phyloP scores from a whole-genome alignment of 768 basidiomycete genomes.

The Rhodotorula graminis region DNA sequence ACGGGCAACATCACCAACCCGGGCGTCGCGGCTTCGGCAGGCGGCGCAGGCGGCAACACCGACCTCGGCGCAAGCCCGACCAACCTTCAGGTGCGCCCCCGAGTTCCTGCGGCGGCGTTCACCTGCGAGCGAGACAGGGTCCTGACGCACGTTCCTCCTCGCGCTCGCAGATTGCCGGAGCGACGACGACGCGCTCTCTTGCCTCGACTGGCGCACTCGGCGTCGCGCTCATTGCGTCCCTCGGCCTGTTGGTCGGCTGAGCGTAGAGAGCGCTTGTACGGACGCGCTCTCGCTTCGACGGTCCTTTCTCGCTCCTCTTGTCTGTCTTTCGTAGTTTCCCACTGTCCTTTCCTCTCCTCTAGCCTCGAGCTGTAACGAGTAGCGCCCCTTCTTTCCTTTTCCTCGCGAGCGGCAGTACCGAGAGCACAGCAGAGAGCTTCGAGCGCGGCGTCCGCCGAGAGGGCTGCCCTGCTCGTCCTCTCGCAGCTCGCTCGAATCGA shows the following conservation, averaged over 20 bases:
- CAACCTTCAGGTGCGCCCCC: slow-evolving; percentile 13
- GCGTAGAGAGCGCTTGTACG: too few species aligned
- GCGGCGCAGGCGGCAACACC: slow-evolving; percentile 10
- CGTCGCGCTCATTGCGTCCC: neutral
- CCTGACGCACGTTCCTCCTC: neutral
- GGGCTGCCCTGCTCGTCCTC: too few species aligned
- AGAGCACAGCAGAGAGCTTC: too few species aligned
- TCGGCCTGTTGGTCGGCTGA: neutral
- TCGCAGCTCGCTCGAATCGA: too few species aligned
- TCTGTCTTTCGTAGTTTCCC: too few species aligned
- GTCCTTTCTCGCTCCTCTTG: too few species aligned
- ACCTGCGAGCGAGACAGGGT: neutral
- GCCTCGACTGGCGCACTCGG: neutral
- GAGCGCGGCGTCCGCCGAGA: too few species aligned
- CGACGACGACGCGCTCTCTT: neutral
- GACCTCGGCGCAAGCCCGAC: slow-evolving; percentile 7
- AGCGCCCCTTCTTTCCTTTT: too few species aligned
- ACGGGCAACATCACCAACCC: slow-evolving; percentile 28
- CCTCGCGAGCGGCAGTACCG: too few species aligned
- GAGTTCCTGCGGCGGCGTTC: neutral
- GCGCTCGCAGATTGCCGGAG: neutral
- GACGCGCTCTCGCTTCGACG: too few species aligned
- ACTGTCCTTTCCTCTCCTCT: too few species aligned
- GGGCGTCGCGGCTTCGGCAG: neutral
- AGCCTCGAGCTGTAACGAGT: too few species aligned